Evolutionary conservation across 129 eudicot species (phyloP).

Genomic region (Solidago caesia): DNA sequence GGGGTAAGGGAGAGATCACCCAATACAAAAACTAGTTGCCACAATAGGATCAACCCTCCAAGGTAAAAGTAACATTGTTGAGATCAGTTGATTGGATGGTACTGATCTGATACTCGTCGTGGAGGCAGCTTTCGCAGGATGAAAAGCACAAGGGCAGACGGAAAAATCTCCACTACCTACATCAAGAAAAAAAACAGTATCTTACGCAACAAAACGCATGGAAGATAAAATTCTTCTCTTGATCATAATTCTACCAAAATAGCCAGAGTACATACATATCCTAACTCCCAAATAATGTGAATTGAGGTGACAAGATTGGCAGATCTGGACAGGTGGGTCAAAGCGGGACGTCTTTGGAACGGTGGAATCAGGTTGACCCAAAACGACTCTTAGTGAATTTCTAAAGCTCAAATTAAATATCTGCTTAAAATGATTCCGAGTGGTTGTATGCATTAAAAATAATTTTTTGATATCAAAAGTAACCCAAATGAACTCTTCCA

Average conservation of each 20-base stretch:
- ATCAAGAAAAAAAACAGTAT: neutral
- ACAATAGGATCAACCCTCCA: conserved; percentile 19
- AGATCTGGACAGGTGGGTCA: no score
- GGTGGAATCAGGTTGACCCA: no score
- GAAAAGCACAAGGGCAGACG: conserved; percentile 82
- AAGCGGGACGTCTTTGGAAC: no score
- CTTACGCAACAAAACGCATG: neutral
- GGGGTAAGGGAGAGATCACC: neutral
- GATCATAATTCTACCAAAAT: neutral
- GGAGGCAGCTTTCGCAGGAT: conserved; percentile 82
- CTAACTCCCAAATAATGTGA: no score
- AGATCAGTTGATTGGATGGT: conserved; percentile 52
- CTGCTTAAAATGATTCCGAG: no score
- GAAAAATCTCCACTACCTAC: conserved; percentile 79
- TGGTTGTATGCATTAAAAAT: no score
- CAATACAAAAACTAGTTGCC: conserved; percentile 20
- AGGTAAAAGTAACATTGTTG: conserved; percentile 14
- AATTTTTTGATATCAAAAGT: no score
- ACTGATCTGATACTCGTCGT: conserved; percentile 67
- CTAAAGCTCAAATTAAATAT: no score
- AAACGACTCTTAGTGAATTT: no score
- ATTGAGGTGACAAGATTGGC: no score
- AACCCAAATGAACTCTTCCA: no score
- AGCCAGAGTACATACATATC: neutral
- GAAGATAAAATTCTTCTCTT: neutral